A percentile compares a stretch with the other conserved stretches of the same genome.
These are phyloP conservation scores for Fragilaria crotonensis DNA, from an alignment of 108 stramenopile species.

Conservation along the genomic window DNA sequence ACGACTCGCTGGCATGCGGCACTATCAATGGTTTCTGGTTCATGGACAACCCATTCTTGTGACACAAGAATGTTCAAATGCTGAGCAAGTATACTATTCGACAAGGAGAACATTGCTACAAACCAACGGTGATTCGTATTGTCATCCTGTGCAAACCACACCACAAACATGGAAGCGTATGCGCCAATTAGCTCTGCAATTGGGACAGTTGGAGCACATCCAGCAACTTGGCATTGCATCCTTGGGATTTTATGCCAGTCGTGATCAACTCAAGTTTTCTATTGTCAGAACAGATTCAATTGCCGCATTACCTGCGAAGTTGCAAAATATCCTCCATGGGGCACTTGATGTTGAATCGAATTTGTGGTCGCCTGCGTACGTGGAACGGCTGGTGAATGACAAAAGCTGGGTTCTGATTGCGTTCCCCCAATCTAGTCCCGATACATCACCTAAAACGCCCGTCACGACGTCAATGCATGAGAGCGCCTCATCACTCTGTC, in stretches of 20 bases:
- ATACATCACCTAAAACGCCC: too few species aligned
- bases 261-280: not conserved
- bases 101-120: not conserved
- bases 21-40: constrained; percentile 4
- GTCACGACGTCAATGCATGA: too few species aligned
- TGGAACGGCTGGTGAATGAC: too few species aligned
- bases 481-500: too few species aligned
- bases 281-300: not conserved
- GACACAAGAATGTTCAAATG: not conserved
- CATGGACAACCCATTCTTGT: constrained; percentile 6
- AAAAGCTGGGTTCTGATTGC: too few species aligned
- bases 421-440: too few species aligned
- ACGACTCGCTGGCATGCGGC: not conserved
- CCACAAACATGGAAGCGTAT: constrained; percentile 5
- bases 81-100: not conserved
- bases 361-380: too few species aligned
- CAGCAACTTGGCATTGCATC: not conserved
- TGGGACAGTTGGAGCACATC: not conserved
- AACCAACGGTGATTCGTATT: not conserved
- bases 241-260: not conserved
- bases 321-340: not conserved
- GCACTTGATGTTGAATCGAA: not conserved
- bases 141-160: not conserved
- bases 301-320: not conserved
- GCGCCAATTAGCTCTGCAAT: not conserved